Base-by-base conservation (phyloP, 2,329 filamentous ascomycete genomes). In the Pseudogymnoascus destructans region DNA sequence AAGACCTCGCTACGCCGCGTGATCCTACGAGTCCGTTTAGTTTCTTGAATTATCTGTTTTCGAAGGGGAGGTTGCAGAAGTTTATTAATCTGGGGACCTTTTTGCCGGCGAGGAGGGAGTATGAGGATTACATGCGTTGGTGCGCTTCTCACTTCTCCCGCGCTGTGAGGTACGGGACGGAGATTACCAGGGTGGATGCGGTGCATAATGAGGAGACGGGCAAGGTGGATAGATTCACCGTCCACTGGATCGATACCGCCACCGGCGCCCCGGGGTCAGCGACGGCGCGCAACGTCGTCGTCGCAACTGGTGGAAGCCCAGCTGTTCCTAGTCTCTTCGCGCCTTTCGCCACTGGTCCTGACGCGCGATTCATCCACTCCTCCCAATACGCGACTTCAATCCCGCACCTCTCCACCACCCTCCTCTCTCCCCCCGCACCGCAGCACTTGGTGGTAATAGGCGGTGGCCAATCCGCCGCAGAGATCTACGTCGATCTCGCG, bases 41-140 rank as follows among this genome's bases (percentile, higher is more conserved):
- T 13, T 96, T 95, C 73, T 75, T 95, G 68, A 95, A 95, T 73
- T 96, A 95, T 70, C 80, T 96, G n/a, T 86, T 93, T 73, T 73
- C 80, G 66, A 85, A 93, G 66, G 78, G 79, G 60, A 80, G 91
- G n/a, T 77, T 96, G 30, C 81, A 95, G 49, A 84, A 92, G 65
- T 96, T 96, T 67, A 89, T 86, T 64, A 95, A 96, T 73, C 74
- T 96, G 56, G 79, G 81, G 67, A 95, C 91, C 0, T 95, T 95
- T 73, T 73, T 95, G 33, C 91, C 91, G 0, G 83, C 88, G 21
- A 82, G 91, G 23, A 77, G 85, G 61, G 91, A 96, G 73, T 96
- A 92, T 68, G 90, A 95, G 70, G 90, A 95, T 71, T 96, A 96
- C 73, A 85, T 96, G 72, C 81, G 85, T 62, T 96, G 91, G 91